These are phyloP conservation scores for Copromyces sp. DNA, from an alignment of 495 filamentous ascomycete genomes.

Conservation along the genomic window DNA sequence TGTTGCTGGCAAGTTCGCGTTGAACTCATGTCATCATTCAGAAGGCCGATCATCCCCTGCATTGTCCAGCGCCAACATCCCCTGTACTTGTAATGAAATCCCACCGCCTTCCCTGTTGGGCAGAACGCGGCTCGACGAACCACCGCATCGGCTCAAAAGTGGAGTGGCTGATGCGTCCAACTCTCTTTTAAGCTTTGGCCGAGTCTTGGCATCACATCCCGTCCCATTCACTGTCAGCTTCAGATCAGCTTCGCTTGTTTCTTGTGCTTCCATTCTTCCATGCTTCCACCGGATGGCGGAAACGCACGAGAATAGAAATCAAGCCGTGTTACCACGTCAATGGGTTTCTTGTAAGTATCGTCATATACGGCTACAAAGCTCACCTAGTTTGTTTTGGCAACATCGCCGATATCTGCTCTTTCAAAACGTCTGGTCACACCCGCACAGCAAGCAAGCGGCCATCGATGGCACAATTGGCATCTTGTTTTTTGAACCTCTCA, in stretches of 20 bases:
- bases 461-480: not conserved
- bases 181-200: not conserved
- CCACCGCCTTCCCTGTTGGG: not conserved
- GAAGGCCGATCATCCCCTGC: not conserved
- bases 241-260: not conserved
- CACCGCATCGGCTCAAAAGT: not conserved
- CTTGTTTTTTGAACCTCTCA: not conserved
- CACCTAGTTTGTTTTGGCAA: not conserved
- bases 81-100: not conserved
- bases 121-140: not conserved
- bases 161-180: not conserved
- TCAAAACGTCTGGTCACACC: not conserved
- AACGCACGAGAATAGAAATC: not conserved
- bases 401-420: not conserved
- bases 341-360: not conserved
- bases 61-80: not conserved
- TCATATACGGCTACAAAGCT: not conserved
- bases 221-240: not conserved
- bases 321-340: not conserved
- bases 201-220: not conserved
- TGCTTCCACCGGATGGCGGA: not conserved
- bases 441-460: not conserved
- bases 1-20: not conserved
- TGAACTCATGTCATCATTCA: not conserved
- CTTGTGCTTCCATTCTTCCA: not conserved